phyloP scores from a whole-genome alignment of 2,329 filamentous ascomycete species.

The Aspergillus fructus region DNA sequence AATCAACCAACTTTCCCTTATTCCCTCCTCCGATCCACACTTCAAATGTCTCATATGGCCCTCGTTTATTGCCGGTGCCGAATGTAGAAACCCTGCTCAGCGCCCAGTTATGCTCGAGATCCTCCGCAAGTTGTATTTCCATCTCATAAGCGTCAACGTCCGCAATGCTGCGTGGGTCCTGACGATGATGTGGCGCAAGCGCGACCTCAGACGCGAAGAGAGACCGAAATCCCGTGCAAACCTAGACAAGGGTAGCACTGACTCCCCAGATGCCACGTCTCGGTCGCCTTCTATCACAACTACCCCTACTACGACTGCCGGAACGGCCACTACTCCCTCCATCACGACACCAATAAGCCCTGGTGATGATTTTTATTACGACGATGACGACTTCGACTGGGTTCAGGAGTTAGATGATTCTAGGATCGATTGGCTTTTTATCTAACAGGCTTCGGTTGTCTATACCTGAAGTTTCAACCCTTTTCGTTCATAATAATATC shows the following conservation, averaged over 20 bases:
- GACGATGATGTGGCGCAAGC: conserved; percentile 41
- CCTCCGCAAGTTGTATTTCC: conserved; percentile 35
- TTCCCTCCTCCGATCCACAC: conserved; percentile 36
- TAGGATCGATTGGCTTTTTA: conserved; percentile 42
- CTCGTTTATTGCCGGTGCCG: conserved; percentile 45
- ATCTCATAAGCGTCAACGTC: conserved; percentile 39
- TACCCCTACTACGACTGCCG: neutral
- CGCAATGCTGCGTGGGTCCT: conserved; percentile 42
- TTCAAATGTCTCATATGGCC: conserved; percentile 48
- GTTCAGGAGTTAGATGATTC: conserved; percentile 41
- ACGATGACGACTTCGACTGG: conserved; percentile 40
- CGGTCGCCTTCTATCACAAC: neutral
- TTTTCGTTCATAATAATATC: no score
- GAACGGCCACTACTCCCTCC: neutral
- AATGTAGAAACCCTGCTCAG: conserved; percentile 34
- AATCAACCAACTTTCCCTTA: conserved; percentile 36
- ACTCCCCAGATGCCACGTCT: neutral
- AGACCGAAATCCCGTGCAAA: neutral
- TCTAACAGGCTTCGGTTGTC: conserved; percentile 22
- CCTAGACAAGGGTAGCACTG: neutral
- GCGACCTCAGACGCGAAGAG: conserved; percentile 31
- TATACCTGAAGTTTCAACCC: neutral
- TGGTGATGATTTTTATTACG: conserved; percentile 21
- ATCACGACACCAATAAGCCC: conserved; percentile 4
- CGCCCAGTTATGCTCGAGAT: conserved; percentile 33